Evolutionary conservation across 2,329 filamentous ascomycete genomes (phyloP).

Genomic region (Claviceps sp.): DNA sequence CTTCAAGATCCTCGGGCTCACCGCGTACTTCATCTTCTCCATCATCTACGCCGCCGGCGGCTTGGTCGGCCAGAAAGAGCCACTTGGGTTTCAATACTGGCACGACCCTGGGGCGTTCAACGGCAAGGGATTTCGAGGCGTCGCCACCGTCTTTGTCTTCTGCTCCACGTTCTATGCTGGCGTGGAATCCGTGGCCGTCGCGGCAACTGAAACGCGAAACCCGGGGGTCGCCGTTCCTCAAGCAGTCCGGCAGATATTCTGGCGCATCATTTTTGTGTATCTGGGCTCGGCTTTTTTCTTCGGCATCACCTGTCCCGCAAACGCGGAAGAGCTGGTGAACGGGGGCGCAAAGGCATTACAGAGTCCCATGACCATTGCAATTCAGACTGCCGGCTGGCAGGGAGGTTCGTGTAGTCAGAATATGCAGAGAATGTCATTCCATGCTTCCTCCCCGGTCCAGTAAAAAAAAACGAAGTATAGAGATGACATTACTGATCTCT

Average conservation of each 20-base stretch:
- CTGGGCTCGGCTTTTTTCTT: constrained; percentile 65
- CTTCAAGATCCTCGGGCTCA: constrained; percentile 55
- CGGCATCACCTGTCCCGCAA: constrained; percentile 58
- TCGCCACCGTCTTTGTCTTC: constrained; percentile 54
- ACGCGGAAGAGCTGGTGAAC: constrained; percentile 49
- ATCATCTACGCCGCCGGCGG: constrained; percentile 60
- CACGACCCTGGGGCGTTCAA: constrained; percentile 54
- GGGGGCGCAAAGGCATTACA: constrained; percentile 49
- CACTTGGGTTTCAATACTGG: constrained; percentile 61
- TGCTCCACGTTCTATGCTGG: constrained; percentile 61
- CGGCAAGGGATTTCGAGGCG: constrained; percentile 51
- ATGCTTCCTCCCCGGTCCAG: background rate
- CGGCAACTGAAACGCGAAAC: constrained; percentile 47
- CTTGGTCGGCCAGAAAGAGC: constrained; percentile 40
- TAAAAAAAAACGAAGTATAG: background rate
- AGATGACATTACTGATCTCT: background rate
- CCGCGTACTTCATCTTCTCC: constrained; percentile 62
- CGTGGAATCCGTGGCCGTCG: constrained; percentile 49
- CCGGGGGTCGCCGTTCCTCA: constrained; percentile 41
- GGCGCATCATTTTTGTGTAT: constrained; percentile 49
- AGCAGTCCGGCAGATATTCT: constrained; percentile 47
- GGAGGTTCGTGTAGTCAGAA: constrained; percentile 29
- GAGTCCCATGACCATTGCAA: constrained; percentile 61
- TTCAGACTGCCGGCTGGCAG: constrained; percentile 61
- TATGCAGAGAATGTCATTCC: background rate